Base-by-base conservation (phyloP, 192 early-diverging fungal species). In the Coemansia sp. region DNA sequence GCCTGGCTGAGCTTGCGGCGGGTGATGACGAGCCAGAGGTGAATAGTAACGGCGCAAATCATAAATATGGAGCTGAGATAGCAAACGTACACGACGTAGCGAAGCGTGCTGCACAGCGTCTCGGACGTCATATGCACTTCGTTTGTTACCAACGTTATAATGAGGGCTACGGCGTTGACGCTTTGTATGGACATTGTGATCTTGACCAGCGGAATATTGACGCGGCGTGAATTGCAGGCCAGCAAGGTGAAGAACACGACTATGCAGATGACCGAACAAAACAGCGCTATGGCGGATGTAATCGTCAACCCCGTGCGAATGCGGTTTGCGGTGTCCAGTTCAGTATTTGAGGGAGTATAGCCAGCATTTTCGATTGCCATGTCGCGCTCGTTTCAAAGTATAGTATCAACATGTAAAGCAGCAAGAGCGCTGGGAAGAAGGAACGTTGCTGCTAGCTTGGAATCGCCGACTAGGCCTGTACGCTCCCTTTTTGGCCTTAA, bases 21-120 rank as follows among this genome's bases (percentile, higher is more conserved):
- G 1, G 80, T 77, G 27, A 83, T 83, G 12, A 83, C 80, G 25
- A 83, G 45, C 80, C 80, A 83, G 4, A 83, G 49, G 22, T 83
- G 75, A 12, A 83, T 45, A 0, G 80, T 77, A 11, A 77, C 64
- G 4, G 80, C 71, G 19, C 70, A 74, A 43, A 64, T 70, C 75
- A 83, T 70, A 11, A 83, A 83, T 45, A 83, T 83, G 9, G 80
- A 83, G n/a, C 66, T 57, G 4, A 83, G 74, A 24, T 83, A 83
- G 65, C 80, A 77, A 12, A 67, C 60, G 24, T 71, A 83, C 6
- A 71, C 61, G 14, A 83, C 65, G 36, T 83, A 83, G 25, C 80
- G 70, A 47, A 83, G 46, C 1, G 61, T 24, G 32, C 80, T 70
- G 46, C 80, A 83, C 35, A 83, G 36, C 0, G 73, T 39, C 32